phyloP scores from a whole-genome alignment of 2,329 filamentous ascomycete species.

The Calonectria crousiana region DNA sequence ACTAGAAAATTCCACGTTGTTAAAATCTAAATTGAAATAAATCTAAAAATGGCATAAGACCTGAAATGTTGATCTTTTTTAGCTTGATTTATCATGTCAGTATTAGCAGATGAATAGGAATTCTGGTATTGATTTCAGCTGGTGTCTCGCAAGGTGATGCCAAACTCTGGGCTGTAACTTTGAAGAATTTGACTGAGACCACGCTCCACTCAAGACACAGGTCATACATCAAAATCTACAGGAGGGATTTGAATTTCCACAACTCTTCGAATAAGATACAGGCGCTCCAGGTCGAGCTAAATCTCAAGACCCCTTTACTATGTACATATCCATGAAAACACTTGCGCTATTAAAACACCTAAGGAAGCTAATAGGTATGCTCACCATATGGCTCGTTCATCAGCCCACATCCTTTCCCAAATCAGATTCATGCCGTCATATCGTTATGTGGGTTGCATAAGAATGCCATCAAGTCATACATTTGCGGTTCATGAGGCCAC shows the following conservation, averaged over 20 bases:
- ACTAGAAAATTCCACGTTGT: background rate
- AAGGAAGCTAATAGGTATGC: background rate
- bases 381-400: background rate
- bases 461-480: slow-evolving; percentile 5
- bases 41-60: background rate
- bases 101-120: background rate
- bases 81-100: background rate
- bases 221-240: background rate
- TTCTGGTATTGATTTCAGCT: background rate
- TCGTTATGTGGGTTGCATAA: background rate
- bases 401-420: background rate
- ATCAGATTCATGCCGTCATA: background rate
- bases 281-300: background rate
- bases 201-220: background rate
- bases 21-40: background rate
- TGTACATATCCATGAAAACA: slow-evolving; percentile 11
- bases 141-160: background rate
- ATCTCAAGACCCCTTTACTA: background rate
- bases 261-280: slow-evolving; percentile 18
- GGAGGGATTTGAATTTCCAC: slow-evolving; percentile 42
- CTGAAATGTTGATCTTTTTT: background rate
- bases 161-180: background rate
- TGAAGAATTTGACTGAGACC: background rate
- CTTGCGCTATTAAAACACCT: background rate
- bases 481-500: background rate